A percentile compares a stretch with the other conserved stretches of the same genome.
Conservation (phyloP, 2,329 filamentous ascomycete genomes). For the Macrophomina phaseolina region DNA sequence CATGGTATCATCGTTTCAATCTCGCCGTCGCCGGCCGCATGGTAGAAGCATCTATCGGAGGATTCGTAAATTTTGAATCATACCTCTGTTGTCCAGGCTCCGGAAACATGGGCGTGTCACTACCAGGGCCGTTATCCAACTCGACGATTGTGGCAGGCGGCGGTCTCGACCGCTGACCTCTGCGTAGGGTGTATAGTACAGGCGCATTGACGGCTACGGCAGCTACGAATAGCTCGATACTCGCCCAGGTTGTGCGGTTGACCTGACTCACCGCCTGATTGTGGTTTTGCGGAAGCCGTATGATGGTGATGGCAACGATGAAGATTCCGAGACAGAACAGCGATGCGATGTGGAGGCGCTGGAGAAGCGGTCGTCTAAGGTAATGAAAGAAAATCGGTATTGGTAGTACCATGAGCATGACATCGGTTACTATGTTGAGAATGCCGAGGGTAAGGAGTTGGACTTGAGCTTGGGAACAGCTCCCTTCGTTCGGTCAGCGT, state of each 20-base stretch:
- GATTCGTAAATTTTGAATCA: background rate
- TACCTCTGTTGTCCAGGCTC: background rate
- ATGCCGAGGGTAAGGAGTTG: conserved; percentile 10
- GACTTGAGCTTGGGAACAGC: conserved; percentile 5
- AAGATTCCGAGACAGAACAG: conserved; percentile 17
- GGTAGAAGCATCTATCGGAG: background rate
- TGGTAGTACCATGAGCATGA: conserved; percentile 15
- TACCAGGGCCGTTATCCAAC: conserved; percentile 1
- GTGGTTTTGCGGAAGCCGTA: conserved; percentile 17
- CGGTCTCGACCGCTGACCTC: background rate
- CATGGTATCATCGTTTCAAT: background rate
- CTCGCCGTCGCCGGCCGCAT: conserved; percentile 2
- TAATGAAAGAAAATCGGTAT: conserved; percentile 12
- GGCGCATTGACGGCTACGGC: conserved; percentile 14
- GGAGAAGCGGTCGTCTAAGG: background rate
- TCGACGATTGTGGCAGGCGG: conserved; percentile 10
- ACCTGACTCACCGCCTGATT: conserved; percentile 20
- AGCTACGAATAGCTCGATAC: conserved; percentile 13
- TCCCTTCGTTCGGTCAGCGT: background rate
- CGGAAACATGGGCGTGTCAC: conserved; percentile 11
- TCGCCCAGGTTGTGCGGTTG: conserved; percentile 18
- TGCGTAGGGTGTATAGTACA: conserved; percentile 1
- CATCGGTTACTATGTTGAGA: conserved; percentile 3
- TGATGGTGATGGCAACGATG: conserved; percentile 17
- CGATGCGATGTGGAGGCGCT: conserved; percentile 9